A percentile compares a stretch with the other conserved stretches of the same genome.
phyloP scores from a whole-genome alignment of 768 basidiomycete species.

The Infundibulicybe gibba region DNA sequence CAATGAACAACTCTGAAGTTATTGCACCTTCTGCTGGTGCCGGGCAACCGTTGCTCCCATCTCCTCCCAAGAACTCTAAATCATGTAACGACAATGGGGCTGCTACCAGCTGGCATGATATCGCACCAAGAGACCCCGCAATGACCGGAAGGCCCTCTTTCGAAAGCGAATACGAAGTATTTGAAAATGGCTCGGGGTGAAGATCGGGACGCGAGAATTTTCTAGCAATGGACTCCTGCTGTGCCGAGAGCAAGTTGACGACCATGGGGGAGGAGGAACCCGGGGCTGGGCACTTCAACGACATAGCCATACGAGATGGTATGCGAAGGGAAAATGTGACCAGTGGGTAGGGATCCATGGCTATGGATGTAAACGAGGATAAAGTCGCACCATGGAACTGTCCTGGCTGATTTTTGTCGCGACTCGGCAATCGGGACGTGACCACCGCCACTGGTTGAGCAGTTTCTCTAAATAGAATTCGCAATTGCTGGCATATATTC shows the following conservation, averaged over 20 bases:
- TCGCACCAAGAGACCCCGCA: slow-evolving; percentile 43
- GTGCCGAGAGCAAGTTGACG: slow-evolving; percentile 74
- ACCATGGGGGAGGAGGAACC: slow-evolving; percentile 51
- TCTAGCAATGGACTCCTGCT: slow-evolving; percentile 59
- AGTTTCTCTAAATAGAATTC: slow-evolving; percentile 64
- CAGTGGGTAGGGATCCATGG: slow-evolving; percentile 85
- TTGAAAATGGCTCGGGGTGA: slow-evolving; percentile 54
- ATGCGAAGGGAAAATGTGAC: slow-evolving; percentile 87
- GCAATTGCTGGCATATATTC: slow-evolving; percentile 27
- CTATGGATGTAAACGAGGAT: slow-evolving; percentile 89
- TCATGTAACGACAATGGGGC: slow-evolving; percentile 38
- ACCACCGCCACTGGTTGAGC: slow-evolving; percentile 88
- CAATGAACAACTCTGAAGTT: slow-evolving; percentile 8
- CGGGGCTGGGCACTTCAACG: slow-evolving; percentile 31
- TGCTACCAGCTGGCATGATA: slow-evolving; percentile 41
- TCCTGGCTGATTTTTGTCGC: slow-evolving; percentile 5
- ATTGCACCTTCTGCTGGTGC: slow-evolving; percentile 11
- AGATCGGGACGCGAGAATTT: slow-evolving; percentile 74
- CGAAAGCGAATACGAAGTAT: slow-evolving; percentile 17
- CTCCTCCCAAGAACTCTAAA: slow-evolving; percentile 6
- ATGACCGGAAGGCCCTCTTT: slow-evolving; percentile 40
- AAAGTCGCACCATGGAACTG: slow-evolving; percentile 86
- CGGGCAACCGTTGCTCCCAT: neutral
- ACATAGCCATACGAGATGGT: slow-evolving; percentile 82
- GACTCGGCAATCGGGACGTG: slow-evolving; percentile 59